Evolutionary conservation across 2,329 filamentous ascomycete species (phyloP), one percentile per base, ranked within the genome.

Genomic region (Hypoxylon sp.): DNA sequence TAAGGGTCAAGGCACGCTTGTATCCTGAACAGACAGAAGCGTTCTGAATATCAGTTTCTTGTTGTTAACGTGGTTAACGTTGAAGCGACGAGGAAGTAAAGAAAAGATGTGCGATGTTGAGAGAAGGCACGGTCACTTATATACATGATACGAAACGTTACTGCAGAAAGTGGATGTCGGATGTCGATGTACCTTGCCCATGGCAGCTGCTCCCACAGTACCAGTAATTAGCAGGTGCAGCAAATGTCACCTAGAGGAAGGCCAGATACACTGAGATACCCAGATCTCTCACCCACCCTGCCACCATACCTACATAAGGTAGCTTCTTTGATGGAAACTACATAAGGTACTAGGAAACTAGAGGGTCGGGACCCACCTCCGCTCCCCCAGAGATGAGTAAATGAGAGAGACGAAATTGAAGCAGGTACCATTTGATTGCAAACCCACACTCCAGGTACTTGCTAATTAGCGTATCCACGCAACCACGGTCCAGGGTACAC

Each of bases 371-470:
- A 63, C 53, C 62, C 65, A 68, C 65, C 65, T 68, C 65, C 59
- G 52, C 62, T 59, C 62, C 65, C 37, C 65, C 65, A 37, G 65
- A 62, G 57, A 58, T 22, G 20, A n/a, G n/a, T n/a, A n/a, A n/a
- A n/a, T n/a, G n/a, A n/a, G n/a, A n/a, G n/a, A n/a, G n/a, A n/a
- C n/a, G n/a, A 49, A 37, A 56, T 39, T 37, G 5, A 44, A 30
- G 53, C 24, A 19, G 37, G 37, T 41, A 41, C 37, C 37, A 41
- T 41, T 41, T 30, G 15, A 46, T 20, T 24, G 37, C 34, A 13
- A 48, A 47, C 47, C 55, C 59, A 58, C 64, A 55, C 46, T 44
- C 49, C 51, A 57, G 37, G 32, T 34, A 34, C 32, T 15, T 34
- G 13, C 32, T 34, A 34, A 11, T 22, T 56, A 50, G 39, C 32